Evolutionary conservation across 1,284 basidiomycete species (phyloP).

Genomic region (Omphalotus olearius): DNA sequence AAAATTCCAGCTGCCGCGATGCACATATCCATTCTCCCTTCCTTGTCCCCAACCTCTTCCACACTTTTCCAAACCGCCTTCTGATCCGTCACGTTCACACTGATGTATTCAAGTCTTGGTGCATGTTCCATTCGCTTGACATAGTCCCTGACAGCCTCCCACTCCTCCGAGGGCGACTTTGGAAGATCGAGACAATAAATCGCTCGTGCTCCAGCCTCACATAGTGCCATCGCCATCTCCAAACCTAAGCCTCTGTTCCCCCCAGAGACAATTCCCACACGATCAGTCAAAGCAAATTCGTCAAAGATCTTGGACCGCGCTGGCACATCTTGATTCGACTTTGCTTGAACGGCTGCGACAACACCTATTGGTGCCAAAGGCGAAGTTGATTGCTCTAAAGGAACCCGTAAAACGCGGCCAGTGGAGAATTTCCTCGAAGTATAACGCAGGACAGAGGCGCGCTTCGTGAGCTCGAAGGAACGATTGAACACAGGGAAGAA

Average conservation of each 20-base stretch:
- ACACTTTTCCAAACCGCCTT: slow-evolving; percentile 48
- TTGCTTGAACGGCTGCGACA: slow-evolving; percentile 47
- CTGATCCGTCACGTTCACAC: slow-evolving; percentile 64
- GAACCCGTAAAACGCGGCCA: slow-evolving; percentile 5
- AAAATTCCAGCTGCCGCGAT: slow-evolving; percentile 78
- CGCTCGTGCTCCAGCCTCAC: slow-evolving; percentile 72
- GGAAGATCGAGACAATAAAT: slow-evolving; percentile 80
- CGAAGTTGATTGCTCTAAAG: slow-evolving; percentile 38
- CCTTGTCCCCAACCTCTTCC: slow-evolving; percentile 57
- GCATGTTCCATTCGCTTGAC: slow-evolving; percentile 43
- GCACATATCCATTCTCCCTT: slow-evolving; percentile 68
- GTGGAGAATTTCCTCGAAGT: background rate
- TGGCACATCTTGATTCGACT: slow-evolving; percentile 23
- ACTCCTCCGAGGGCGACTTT: slow-evolving; percentile 60
- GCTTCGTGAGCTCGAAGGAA: background rate
- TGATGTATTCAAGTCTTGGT: slow-evolving; percentile 61
- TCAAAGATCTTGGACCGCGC: slow-evolving; percentile 52
- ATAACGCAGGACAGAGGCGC: background rate
- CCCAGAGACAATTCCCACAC: slow-evolving; percentile 75
- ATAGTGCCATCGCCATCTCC: slow-evolving; percentile 74
- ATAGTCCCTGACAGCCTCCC: slow-evolving; percentile 51
- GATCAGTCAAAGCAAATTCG: slow-evolving; percentile 73
- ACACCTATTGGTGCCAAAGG: slow-evolving; percentile 61
- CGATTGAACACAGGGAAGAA: background rate
- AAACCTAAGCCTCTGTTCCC: slow-evolving; percentile 80